Base-by-base conservation (phyloP, 371 early-diverging fungal genomes). In the Mucor velutinosus region DNA sequence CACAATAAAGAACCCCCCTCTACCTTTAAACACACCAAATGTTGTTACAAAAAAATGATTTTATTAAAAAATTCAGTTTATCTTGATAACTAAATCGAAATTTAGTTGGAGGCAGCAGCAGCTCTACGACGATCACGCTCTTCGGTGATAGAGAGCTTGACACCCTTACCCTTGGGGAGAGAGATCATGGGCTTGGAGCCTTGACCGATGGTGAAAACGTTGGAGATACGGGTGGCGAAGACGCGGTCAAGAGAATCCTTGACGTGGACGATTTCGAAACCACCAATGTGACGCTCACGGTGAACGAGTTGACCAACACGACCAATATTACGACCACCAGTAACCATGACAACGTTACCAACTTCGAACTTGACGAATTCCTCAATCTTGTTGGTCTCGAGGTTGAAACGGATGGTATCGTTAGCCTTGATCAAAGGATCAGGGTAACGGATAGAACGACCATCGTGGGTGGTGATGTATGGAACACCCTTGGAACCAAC, bases 261-360 rank as follows among this genome's bases (percentile, higher is more conserved):
- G 77, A 98, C 80, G 87, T 95, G 93, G 69, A 95, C 91, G 67
- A 96, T 94, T 75, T 94, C 97, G 88, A 98, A 97, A 85, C 99
- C 98, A 78, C 99, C 98, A 76, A 91, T 84, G 90, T 98, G 98
- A 72, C 93, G 91, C 85, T 99, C 99, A 80, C 97, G 94, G 89
- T 95, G 94, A 72, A 93, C 92, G 81, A 99, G 94, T 79, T 94
- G 87, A 89, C 99, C 99, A 73, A 99, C 94, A 89, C 99, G 97
- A 76, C 99, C 99, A 88, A 95, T 95, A 91, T 98, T 98, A 79
- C 96, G 95, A 81, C 99, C 99, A 74, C 97, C 98, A 74, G 98
- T 98, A 79, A 97, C 90, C 92, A 93, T 97, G 72, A 90, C 97
- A 57, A 97, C 83, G 89, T 98, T 97, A 73, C 99, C 99, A 51